These are phyloP conservation scores for Theobroma grandiflorum DNA, from an alignment of 441 rosid genomes.

Conservation along the genomic window DNA sequence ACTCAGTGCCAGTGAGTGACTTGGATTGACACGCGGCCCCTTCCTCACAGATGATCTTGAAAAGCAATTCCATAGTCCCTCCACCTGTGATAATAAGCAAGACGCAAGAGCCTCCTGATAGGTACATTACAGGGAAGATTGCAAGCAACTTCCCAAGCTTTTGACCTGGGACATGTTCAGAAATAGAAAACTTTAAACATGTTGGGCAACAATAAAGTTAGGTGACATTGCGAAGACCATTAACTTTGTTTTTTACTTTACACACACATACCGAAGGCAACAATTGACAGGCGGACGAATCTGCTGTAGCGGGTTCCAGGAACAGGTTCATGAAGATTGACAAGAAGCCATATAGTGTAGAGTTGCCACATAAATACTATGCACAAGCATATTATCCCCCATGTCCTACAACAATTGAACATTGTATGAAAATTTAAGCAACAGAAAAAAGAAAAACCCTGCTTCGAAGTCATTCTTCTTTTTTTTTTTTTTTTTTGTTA, in stretches of 20 bases:
- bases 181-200: neutral
- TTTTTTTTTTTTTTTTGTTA: too few species aligned
- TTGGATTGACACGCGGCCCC: constrained; percentile 29
- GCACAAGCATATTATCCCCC: constrained; percentile 51
- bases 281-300: constrained; percentile 55
- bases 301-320: constrained; percentile 50
- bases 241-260: neutral
- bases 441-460: neutral
- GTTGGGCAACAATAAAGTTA: neutral
- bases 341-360: constrained; percentile 61
- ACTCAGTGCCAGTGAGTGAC: constrained; percentile 38
- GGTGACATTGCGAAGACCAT: neutral
- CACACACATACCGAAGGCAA: constrained; percentile 55
- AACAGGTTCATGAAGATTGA: constrained; percentile 54
- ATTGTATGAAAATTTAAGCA: neutral
- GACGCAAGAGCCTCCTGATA: constrained; percentile 67
- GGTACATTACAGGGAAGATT: constrained; percentile 64
- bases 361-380: constrained; percentile 59
- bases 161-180: constrained; percentile 37
- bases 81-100: constrained; percentile 58
- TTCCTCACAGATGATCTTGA: constrained; percentile 30
- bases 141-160: constrained; percentile 55
- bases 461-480: neutral
- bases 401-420: constrained; percentile 43
- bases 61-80: constrained; percentile 41